phyloP scores from a whole-genome alignment of 2,329 filamentous ascomycete species.

The Talaromyces sp. region DNA sequence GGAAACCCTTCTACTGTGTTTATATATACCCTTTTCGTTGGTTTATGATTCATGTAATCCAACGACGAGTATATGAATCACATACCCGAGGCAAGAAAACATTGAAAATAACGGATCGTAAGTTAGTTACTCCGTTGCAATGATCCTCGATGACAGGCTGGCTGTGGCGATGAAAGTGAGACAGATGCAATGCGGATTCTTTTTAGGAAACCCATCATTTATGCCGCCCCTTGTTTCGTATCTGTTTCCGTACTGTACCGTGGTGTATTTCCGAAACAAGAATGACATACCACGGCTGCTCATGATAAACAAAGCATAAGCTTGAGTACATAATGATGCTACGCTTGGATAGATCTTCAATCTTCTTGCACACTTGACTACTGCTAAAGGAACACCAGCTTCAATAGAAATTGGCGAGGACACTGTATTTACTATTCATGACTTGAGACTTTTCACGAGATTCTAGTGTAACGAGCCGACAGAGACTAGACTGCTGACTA shows the following conservation, averaged over 20 bases:
- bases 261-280: background rate
- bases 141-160: background rate
- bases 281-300: background rate
- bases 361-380: background rate
- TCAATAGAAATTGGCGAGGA: background rate
- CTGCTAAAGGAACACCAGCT: background rate
- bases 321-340: background rate
- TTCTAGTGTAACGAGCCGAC: background rate
- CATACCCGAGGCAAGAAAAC: background rate
- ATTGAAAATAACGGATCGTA: background rate
- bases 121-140: background rate
- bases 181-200: background rate
- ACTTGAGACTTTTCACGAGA: background rate
- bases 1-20: background rate
- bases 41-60: background rate
- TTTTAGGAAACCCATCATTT: background rate
- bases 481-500: background rate
- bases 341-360: background rate
- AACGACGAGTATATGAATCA: background rate
- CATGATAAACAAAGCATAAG: background rate
- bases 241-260: background rate
- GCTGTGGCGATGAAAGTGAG: constrained; percentile 8
- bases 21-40: background rate
- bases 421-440: background rate
- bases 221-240: constrained; percentile 5